Evolutionary conservation across 164 flowering plant genomes (phyloP).

Genomic region (Aristolochia fimbriata): DNA sequence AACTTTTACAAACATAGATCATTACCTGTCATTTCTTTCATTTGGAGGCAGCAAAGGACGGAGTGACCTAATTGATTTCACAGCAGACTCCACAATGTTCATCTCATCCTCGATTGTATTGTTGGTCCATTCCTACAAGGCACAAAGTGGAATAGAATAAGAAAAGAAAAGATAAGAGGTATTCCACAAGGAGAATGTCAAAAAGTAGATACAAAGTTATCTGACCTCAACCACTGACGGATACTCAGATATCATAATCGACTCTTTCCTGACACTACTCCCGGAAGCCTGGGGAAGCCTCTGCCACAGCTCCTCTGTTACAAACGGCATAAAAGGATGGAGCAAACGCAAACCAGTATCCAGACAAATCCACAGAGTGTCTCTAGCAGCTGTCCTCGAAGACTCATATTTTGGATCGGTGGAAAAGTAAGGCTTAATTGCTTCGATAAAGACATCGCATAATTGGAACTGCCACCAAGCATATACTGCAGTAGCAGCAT

Average conservation of each 20-base stretch:
- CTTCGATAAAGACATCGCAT: constrained; percentile 95
- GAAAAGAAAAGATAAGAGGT: not conserved
- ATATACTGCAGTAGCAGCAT: constrained; percentile 69
- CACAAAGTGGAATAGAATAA: not conserved
- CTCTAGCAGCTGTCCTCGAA: constrained; percentile 49
- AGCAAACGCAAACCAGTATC: constrained; percentile 87
- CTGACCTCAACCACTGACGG: constrained; percentile 71
- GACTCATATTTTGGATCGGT: constrained; percentile 36
- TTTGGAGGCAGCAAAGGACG: constrained; percentile 43
- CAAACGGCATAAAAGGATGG: constrained; percentile 98
- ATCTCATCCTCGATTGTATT: constrained; percentile 63
- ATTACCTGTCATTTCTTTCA: constrained; percentile 68
- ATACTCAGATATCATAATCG: constrained; percentile 72
- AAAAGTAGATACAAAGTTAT: not conserved
- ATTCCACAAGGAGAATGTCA: not conserved
- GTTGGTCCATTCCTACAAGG: constrained; percentile 65
- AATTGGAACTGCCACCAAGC: constrained; percentile 95
- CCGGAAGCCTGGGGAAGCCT: constrained; percentile 62
- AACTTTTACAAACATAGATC: not conserved
- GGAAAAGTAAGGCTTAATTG: constrained; percentile 75
- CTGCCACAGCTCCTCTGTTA: constrained; percentile 97
- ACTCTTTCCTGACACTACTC: constrained; percentile 30
- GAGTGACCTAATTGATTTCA: constrained; percentile 63
- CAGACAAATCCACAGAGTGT: constrained; percentile 80
- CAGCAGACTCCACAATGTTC: constrained; percentile 62